These are phyloP conservation scores for Pterocarpus macrocarpus DNA, from an alignment of 306 rosid genomes.

Conservation along the genomic window DNA sequence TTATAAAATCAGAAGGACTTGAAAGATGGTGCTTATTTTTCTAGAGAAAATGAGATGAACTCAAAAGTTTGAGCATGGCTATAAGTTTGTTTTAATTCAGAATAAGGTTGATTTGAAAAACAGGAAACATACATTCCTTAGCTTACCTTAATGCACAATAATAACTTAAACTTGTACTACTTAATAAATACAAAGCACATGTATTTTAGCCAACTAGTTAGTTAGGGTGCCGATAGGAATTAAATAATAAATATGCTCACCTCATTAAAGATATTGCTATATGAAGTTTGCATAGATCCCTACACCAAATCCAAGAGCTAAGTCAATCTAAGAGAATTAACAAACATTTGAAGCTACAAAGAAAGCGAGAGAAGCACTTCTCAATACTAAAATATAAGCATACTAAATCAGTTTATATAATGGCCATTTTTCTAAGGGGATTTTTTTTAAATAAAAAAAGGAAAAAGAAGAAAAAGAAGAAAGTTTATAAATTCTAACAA, in stretches of 20 bases:
- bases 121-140: no score
- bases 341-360: neutral
- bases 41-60: neutral
- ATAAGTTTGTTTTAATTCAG: neutral
- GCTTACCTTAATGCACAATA: no score
- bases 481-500: no score
- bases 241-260: slow-evolving; percentile 52
- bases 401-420: no score
- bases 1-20: neutral
- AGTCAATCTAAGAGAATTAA: slow-evolving; percentile 41
- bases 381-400: no score
- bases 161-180: no score
- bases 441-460: no score
- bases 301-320: slow-evolving; percentile 52
- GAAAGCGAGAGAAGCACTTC: neutral
- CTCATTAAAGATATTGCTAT: slow-evolving; percentile 84
- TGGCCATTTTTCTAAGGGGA: no score
- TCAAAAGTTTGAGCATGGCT: neutral
- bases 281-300: slow-evolving; percentile 83
- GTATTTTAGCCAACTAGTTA: no score
- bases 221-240: no score
- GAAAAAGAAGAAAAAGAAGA: no score
- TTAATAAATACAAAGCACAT: no score
- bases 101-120: neutral
- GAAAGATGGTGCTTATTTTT: neutral